Evolutionary conservation across 2,329 filamentous ascomycete genomes (phyloP).

Genomic region (Fusarium sp.): DNA sequence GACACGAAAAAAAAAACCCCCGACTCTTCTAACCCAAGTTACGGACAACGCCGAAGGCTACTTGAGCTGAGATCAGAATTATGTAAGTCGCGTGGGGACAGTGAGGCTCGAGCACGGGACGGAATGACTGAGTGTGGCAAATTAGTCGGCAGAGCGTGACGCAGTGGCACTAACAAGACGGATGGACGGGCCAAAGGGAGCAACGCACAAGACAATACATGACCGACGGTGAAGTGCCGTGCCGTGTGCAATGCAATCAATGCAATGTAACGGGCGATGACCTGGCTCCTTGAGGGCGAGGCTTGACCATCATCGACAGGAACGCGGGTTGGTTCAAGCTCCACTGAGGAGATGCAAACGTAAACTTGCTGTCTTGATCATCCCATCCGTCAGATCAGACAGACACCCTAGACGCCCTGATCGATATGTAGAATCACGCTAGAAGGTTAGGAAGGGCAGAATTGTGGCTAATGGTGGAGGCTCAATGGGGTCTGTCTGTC

Average conservation of each 20-base stretch:
- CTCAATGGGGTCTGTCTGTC: not conserved
- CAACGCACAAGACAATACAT: not conserved
- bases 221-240: slow-evolving; percentile 1
- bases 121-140: slow-evolving; percentile 28
- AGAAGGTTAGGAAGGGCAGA: slow-evolving; percentile 10
- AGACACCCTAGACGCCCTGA: not conserved
- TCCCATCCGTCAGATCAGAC: slow-evolving; percentile 3
- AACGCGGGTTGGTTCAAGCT: not conserved
- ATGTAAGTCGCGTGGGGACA: slow-evolving; percentile 21
- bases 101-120: slow-evolving; percentile 7
- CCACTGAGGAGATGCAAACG: slow-evolving; percentile 7
- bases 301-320: not conserved
- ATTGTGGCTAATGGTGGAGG: not conserved
- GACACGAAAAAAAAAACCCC: slow-evolving; percentile 4
- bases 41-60: slow-evolving; percentile 37
- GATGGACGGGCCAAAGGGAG: not conserved
- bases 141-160: slow-evolving; percentile 27
- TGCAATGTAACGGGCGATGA: not conserved
- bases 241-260: not conserved
- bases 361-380: not conserved
- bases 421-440: slow-evolving; percentile 17
- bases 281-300: not conserved
- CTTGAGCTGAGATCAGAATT: slow-evolving; percentile 32
- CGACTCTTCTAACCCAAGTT: slow-evolving; percentile 7
- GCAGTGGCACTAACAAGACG: slow-evolving; percentile 11